Evolutionary conservation across 805 yeast genomes (phyloP).

Genomic region (Pichia nanzhaoensis): DNA sequence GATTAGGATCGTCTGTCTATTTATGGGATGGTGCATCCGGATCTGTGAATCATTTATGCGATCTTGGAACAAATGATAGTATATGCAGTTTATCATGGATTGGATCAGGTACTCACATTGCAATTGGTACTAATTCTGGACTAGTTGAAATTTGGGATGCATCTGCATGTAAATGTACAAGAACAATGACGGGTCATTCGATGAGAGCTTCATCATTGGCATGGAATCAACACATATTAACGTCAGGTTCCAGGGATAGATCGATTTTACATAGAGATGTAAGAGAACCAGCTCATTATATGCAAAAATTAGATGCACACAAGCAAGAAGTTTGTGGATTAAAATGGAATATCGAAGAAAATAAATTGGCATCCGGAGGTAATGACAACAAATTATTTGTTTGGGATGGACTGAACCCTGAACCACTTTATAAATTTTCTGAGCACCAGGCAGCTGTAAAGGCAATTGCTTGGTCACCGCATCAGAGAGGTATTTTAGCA

Average conservation of each 20-base stretch:
- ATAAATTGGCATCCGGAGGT: constrained; percentile 91
- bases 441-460: constrained; percentile 95
- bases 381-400: constrained; percentile 83
- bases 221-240: constrained; percentile 87
- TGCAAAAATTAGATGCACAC: constrained; percentile 63
- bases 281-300: constrained; percentile 74
- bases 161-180: constrained; percentile 66
- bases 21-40: constrained; percentile 87
- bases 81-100: constrained; percentile 90
- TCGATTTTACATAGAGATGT: constrained; percentile 87
- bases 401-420: constrained; percentile 73
- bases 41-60: constrained; percentile 73
- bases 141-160: constrained; percentile 95
- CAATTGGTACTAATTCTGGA: constrained; percentile 85
- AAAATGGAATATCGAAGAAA: constrained; percentile 87
- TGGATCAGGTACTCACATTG: constrained; percentile 88
- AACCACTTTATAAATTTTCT: constrained; percentile 64
- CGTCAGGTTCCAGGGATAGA: constrained; percentile 84
- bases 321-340: constrained; percentile 95
- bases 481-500: constrained; percentile 87
- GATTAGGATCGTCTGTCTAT: constrained; percentile 80
- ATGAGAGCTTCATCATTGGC: constrained; percentile 81
- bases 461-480: constrained; percentile 97
- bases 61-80: constrained; percentile 54
- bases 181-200: constrained; percentile 90